Evolutionary conservation across 495 filamentous ascomycete species (phyloP), one percentile per base, ranked within the genome.

Genomic region (Tuber magnatum): DNA sequence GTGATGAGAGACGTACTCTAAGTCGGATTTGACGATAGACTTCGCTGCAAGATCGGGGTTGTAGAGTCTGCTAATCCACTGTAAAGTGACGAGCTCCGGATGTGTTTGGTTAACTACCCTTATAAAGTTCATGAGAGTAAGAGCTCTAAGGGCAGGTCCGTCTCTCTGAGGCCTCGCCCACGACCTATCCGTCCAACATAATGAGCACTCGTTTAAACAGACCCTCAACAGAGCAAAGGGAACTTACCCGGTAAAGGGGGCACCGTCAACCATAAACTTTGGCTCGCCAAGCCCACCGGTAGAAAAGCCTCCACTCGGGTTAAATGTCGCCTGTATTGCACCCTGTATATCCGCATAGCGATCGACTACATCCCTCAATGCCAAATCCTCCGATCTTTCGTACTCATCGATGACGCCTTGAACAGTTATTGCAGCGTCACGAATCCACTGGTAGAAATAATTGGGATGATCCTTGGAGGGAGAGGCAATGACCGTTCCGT

Each of bases 101-200:
- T 85, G 74, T 3, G 84, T 84, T 20, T 76, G 70, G 73, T 85
- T 85, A 69, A 83, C 80, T 20, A 75, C 74, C 35, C 79, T 82
- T 16, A 86, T 75, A 69, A 86, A 88, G 18, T 78, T 79, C 46
- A 87, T 87, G 43, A 88, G 77, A 22, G 87, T 84, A 74, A 87
- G 82, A 32, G 85, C 85, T 14, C 87, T 80, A 41, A 88, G 84
- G 5, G 87, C 86, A 61, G 89, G 89, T 24, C 89, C 89, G 80
- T 91, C 89, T 44, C 86, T 83, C 81, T 91, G 89, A 38, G 89
- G 89, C 38, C 89, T 84, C 44, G 89, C 90, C 89, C 89, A 91
- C 1, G 85, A 78, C 43, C 85, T 88, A 35, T 84, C 85, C 28
- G 18, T 7, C 38, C 20, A 68, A 41, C 14, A 65, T 20, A 16